These are phyloP conservation scores for Populus hybrid DNA, from an alignment of 441 rosid genomes.

Conservation along the genomic window DNA sequence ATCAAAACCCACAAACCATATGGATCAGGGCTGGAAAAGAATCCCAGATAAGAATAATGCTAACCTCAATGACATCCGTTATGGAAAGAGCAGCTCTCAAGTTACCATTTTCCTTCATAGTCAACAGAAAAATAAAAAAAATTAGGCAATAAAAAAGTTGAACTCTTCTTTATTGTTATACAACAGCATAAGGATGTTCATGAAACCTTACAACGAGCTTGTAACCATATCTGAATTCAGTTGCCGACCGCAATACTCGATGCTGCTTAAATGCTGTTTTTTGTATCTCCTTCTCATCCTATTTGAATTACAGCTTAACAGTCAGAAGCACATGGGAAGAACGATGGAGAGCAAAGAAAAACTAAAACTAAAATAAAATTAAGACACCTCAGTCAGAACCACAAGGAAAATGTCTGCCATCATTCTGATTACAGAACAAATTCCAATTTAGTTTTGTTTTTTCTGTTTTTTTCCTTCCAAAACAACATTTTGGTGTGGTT, in stretches of 20 bases:
- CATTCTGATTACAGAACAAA: not conserved
- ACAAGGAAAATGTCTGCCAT: not conserved
- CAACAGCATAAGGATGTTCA: not conserved
- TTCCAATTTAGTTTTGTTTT: not conserved
- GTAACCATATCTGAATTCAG: conserved; percentile 93
- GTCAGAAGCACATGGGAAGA: conserved; percentile 10
- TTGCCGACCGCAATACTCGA: conserved; percentile 59
- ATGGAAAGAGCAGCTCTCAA: conserved; percentile 72
- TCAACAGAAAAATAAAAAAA: not conserved
- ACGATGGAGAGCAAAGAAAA: not conserved
- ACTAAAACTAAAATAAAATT: not conserved
- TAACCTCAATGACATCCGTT: conserved; percentile 76
- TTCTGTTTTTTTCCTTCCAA: not conserved
- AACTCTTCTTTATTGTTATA: not conserved
- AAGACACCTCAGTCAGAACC: not conserved
- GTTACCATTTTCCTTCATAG: conserved; percentile 73
- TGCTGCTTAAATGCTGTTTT: conserved; percentile 77
- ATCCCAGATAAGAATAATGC: conserved; percentile 4
- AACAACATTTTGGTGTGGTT: not conserved
- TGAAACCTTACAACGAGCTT: conserved; percentile 75
- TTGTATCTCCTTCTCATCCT: conserved; percentile 95
- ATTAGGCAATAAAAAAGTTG: not conserved
- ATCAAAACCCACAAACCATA: not conserved
- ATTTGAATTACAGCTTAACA: conserved; percentile 8
- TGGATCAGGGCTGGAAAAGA: not conserved